A percentile compares a stretch with the other conserved stretches of the same genome.
These are phyloP conservation scores for Logfia minima DNA, from an alignment of 129 eudicot genomes.

Conservation along the genomic window DNA sequence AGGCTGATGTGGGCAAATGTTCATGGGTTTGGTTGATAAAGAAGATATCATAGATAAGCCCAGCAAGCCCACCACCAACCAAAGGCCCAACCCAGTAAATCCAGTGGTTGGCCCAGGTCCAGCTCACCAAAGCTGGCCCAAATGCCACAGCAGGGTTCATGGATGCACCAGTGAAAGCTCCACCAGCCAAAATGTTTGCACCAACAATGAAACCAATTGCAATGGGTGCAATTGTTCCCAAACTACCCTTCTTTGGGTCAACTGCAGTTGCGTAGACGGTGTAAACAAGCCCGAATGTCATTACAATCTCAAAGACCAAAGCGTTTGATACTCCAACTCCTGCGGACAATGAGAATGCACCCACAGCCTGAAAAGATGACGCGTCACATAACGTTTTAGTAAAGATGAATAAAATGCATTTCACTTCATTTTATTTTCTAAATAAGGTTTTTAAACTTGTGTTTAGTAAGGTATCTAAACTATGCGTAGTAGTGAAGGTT, in stretches of 20 bases:
- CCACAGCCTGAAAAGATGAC: constrained; percentile 31
- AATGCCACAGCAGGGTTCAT: constrained; percentile 66
- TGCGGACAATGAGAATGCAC: constrained; percentile 42
- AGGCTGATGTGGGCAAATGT: constrained; percentile 49
- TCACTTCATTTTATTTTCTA: not conserved
- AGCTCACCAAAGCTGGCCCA: constrained; percentile 63
- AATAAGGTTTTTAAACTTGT: not conserved
- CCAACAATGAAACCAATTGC: constrained; percentile 63
- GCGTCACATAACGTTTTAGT: not conserved
- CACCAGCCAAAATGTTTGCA: constrained; percentile 63
- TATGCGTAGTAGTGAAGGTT: not conserved
- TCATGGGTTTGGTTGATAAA: constrained; percentile 55
- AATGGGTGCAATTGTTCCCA: constrained; percentile 59
- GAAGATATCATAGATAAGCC: constrained; percentile 46
- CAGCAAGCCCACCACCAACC: constrained; percentile 62
- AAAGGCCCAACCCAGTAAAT: constrained; percentile 63
- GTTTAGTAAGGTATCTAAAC: not conserved
- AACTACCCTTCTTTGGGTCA: constrained; percentile 53
- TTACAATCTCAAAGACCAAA: constrained; percentile 50
- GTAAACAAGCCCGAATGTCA: constrained; percentile 61
- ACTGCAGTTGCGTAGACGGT: constrained; percentile 61
- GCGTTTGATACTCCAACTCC: constrained; percentile 52
- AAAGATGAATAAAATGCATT: not conserved
- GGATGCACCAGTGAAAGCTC: constrained; percentile 62
- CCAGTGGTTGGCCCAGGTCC: constrained; percentile 61